Base-by-base conservation (phyloP, 768 basidiomycete genomes). In the Daedaleopsis nitida region DNA sequence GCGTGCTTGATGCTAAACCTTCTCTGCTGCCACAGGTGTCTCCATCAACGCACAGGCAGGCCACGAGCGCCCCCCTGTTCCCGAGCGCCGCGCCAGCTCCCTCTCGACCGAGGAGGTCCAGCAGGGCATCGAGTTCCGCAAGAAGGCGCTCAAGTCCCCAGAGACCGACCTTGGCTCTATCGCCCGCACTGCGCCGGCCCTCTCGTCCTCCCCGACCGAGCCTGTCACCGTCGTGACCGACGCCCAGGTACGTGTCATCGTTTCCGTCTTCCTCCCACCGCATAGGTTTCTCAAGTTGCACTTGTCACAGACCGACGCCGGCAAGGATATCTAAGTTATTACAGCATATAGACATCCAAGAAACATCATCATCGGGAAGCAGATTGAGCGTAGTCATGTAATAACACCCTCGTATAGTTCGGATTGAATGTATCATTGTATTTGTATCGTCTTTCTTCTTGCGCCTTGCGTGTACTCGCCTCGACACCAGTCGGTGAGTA, bases 151-250 rank as follows among this genome's bases (percentile, higher is more conserved):
- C 70, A 90, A 89, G 78, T 53, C 59, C 14, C 47, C 61, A 70
- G 67, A 59, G 17, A 75, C 85, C 45, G 90, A 94, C 74, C 82
- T 96, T 60, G 80, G 83, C 37, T 80, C 87, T 57, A 95, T 96
- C 68, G 94, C 94, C 14, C 86, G 91, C 67, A 91, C 91, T 58
- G 94, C 92, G 10, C 82, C 81, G 61, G 93, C 87, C 13, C 83
- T 86, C 32, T 85, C 83, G 63, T 76, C 74, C 61, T 88, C 83
- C 64, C 68, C 70, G 27, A 51, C 55, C 45, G 58, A 68, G 35
- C 52, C 71, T 42, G 59, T 69, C 47, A 69, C 75, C 52, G 68
- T 71, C 61, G 70, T 69, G 48, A 68, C 68, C 59, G 72, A 69
- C 47, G 70, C 71, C 52, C 64, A 71, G 60, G 70, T 71, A 50